Evolutionary conservation across 352 stramenopile species (phyloP).

Genomic region (Phytophthora vignae): DNA sequence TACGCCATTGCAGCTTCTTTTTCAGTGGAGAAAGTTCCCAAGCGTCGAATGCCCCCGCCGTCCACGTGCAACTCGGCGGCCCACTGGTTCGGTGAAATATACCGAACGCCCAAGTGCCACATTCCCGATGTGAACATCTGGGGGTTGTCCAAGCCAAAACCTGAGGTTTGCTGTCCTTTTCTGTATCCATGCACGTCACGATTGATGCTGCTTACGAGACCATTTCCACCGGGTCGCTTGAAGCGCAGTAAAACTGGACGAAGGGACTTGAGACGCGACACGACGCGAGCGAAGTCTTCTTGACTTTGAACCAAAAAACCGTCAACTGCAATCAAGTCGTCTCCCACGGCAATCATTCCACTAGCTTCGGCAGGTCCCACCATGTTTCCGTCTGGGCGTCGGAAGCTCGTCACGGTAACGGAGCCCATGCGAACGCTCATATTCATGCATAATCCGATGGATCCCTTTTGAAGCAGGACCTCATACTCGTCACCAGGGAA

Average conservation of each 20-base stretch:
- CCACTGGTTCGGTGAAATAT: conserved; percentile 79
- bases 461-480: conserved; percentile 88
- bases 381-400: conserved; percentile 71
- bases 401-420: conserved; percentile 86
- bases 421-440: conserved; percentile 88
- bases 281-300: conserved; percentile 85
- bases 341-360: conserved; percentile 77
- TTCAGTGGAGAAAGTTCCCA: conserved; percentile 76
- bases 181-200: conserved; percentile 62
- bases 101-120: conserved; percentile 87
- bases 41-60: conserved; percentile 76
- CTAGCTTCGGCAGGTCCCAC: conserved; percentile 85
- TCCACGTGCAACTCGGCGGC: conserved; percentile 86
- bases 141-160: conserved; percentile 73
- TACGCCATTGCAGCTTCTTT: conserved; percentile 85
- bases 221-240: conserved; percentile 53
- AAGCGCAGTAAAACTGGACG: conserved; percentile 85
- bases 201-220: conserved; percentile 45
- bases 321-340: conserved; percentile 88
- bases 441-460: conserved; percentile 90
- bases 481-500: conserved; percentile 85
- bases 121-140: conserved; percentile 82
- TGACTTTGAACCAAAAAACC: conserved; percentile 77
- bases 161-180: conserved; percentile 69
- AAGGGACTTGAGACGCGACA: conserved; percentile 84